phyloP scores from a whole-genome alignment of 148 eudicot genomes.

The Vaccinium vitisidaea region DNA sequence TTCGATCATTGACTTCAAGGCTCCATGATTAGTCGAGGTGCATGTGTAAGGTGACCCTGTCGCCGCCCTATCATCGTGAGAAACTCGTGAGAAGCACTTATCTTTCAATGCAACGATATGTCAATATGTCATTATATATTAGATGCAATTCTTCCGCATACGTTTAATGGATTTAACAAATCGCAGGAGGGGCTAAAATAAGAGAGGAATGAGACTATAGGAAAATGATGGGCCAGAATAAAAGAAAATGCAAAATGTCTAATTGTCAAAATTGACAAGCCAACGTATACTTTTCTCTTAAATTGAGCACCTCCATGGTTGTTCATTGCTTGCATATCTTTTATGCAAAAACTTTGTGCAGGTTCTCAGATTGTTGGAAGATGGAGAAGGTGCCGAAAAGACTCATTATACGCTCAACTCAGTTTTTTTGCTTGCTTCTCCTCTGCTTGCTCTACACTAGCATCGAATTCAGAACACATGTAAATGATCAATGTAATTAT shows the following conservation, averaged over 20 bases:
- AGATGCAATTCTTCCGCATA: neutral
- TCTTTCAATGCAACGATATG: neutral
- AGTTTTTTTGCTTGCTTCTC: neutral
- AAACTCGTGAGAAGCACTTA: too few species aligned
- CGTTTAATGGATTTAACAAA: neutral
- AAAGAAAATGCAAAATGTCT: neutral
- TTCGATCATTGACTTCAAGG: too few species aligned
- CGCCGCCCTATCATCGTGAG: too few species aligned
- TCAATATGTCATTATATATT: neutral
- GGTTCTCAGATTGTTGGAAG: neutral
- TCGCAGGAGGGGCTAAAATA: too few species aligned
- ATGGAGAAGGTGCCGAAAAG: slow-evolving; percentile 8
- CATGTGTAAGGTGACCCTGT: too few species aligned
- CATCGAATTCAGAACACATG: neutral
- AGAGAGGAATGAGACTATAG: neutral
- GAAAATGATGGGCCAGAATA: neutral
- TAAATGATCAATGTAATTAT: slow-evolving; percentile 15
- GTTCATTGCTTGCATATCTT: neutral
- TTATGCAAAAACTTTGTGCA: neutral
- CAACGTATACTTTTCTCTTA: slow-evolving; percentile 1
- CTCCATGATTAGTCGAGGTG: too few species aligned
- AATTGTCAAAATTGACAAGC: neutral
- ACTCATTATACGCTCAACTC: neutral
- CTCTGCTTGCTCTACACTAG: slow-evolving; percentile 17
- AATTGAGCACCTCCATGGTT: neutral